Base-by-base conservation (phyloP, 177 flowering plant species). In the Telopea speciosissima region DNA sequence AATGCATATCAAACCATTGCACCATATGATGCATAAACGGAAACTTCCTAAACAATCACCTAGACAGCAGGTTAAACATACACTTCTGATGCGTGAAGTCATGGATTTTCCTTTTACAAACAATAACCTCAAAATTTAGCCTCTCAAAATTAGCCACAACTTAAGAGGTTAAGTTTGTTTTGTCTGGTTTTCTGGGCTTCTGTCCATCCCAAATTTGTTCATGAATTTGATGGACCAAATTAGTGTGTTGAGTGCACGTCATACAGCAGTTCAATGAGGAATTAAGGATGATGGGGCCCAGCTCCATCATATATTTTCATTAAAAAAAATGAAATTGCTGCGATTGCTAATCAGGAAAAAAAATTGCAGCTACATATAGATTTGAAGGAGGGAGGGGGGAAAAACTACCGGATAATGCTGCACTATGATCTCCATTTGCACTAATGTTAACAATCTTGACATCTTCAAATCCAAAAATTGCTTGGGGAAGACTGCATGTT, bases 381-480 rank as follows among this genome's bases (percentile, higher is more conserved):
- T 33, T 33, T 33, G 40, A 6, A 33, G 40, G 40, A 60, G 24
- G 23, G 54, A 22, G 65, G 25, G 56, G 63, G 25, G 49, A 68
- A 60, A 58, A 81, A 79, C 77, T 69, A 94, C 97, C 82, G 71
- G 90, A 86, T 74, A 89, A 70, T 75, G 97, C 94, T 22, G 89
- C 90, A 80, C 96, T 94, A 69, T 89, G 97, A 83, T 92, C 97
- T 70, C 99, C 97, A 85, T 88, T 89, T 23, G 97, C 96, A 78
- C 22, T 24, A 42, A 94, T 72, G 63, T 72, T 63, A 16, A 42
- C 59, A 14, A 89, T 76, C 59, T 81, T 80, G 73, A 78, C 79
- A 67, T 77, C 82, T 72, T 83, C 82, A 63, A 92, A 70, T 58
- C 88, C 90, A 52, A 67, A 22, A 72, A 79, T 78, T 71, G 71